Conservation (phyloP, 2,329 filamentous ascomycete genomes). For the Ophiostoma montium region DNA sequence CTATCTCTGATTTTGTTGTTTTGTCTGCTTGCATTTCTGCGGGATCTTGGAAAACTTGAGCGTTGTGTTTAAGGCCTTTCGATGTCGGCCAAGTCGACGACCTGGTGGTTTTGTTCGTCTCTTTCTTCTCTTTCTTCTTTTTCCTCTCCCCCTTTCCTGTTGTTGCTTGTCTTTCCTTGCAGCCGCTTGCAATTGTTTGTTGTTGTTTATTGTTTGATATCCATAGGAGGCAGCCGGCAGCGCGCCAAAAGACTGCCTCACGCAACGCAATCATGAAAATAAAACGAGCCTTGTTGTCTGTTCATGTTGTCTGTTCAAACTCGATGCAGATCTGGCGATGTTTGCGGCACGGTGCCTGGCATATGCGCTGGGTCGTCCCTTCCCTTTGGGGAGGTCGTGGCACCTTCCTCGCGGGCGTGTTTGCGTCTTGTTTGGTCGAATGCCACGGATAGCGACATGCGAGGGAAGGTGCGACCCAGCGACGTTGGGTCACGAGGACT, state of each 20-base stretch:
- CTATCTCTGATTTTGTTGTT: slow-evolving; percentile 40
- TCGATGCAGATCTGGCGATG: background rate
- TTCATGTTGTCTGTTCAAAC: background rate
- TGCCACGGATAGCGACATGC: background rate
- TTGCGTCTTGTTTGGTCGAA: background rate
- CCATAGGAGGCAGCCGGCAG: background rate
- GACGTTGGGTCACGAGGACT: too few relatives aligned
- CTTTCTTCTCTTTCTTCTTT: too few relatives aligned
- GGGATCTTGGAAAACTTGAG: too few relatives aligned
- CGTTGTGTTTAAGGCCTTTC: background rate
- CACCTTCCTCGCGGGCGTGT: background rate
- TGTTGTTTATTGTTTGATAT: background rate
- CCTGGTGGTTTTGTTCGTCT: too few relatives aligned
- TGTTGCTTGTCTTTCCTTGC: background rate
- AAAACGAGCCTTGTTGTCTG: slow-evolving; percentile 1
- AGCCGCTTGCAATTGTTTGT: background rate
- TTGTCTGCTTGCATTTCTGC: background rate
- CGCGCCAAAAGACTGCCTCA: background rate
- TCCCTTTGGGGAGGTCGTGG: background rate
- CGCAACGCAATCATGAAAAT: background rate
- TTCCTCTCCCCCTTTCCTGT: too few relatives aligned
- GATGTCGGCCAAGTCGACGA: too few relatives aligned
- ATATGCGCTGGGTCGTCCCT: background rate
- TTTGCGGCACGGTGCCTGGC: too few relatives aligned
- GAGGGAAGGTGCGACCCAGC: background rate